Conservation (phyloP, 768 basidiomycete species). For the Hysterangium stoloniferum region DNA sequence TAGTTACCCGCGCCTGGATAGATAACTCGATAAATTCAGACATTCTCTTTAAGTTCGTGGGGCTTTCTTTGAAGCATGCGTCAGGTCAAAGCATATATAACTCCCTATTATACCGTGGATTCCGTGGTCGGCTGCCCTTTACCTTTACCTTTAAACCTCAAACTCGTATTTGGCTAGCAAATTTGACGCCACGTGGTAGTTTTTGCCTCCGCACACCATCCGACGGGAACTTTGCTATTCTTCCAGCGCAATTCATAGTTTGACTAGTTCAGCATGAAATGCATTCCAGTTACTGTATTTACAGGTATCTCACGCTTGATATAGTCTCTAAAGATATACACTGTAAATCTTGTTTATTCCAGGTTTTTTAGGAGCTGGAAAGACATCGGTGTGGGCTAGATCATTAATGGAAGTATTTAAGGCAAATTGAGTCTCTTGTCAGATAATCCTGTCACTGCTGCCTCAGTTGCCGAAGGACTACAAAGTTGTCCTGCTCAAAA, state of each 20-base stretch:
- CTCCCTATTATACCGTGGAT: too few species aligned
- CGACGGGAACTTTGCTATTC: too few species aligned
- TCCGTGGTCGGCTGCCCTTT: too few species aligned
- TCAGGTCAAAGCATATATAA: too few species aligned
- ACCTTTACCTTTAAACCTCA: too few species aligned
- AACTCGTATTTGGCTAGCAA: too few species aligned
- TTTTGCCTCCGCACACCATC: not conserved
- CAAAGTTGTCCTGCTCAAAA: slow-evolving; percentile 87
- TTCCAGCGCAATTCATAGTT: too few species aligned
- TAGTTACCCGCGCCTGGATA: too few species aligned
- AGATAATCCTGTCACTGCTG: slow-evolving; percentile 72
- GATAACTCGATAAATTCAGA: too few species aligned
- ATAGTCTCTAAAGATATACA: not conserved
- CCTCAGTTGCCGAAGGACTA: slow-evolving; percentile 79
- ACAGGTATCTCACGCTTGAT: slow-evolving; percentile 49
- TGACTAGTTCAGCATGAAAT: too few species aligned
- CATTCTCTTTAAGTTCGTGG: too few species aligned
- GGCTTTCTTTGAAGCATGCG: too few species aligned
- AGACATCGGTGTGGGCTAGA: slow-evolving; percentile 23
- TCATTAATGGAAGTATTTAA: not conserved
- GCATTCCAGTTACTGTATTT: slow-evolving; percentile 87
- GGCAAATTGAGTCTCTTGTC: slow-evolving; percentile 8
- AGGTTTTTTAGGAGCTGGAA: slow-evolving; percentile 21
- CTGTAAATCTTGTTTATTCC: not conserved
- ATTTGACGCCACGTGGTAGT: not conserved